A percentile compares a stretch with the other conserved stretches of the same genome.
Evolutionary conservation across 495 filamentous ascomycete genomes (phyloP).

Genomic region (Corynascus novoguineensis): DNA sequence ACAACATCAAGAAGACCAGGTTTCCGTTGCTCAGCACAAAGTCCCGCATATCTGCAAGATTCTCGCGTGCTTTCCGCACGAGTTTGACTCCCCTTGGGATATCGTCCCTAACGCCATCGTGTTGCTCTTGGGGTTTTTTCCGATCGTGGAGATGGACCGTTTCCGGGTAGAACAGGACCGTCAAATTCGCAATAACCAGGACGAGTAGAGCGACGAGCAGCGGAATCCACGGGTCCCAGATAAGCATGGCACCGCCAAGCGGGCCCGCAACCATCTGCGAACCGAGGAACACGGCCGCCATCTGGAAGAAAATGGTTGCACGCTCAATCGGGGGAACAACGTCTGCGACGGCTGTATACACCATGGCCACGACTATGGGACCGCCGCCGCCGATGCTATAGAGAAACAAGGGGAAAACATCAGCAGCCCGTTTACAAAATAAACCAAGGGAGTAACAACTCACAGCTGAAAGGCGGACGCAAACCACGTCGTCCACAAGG

Average conservation of each 20-base stretch:
- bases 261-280: constrained; percentile 26
- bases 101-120: constrained; percentile 1
- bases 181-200: constrained; percentile 10
- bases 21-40: constrained; percentile 24
- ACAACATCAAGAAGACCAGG: constrained; percentile 23
- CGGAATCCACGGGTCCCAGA: constrained; percentile 22
- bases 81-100: not conserved
- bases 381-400: constrained; percentile 31
- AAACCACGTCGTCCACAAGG: constrained; percentile 28
- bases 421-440: not conserved
- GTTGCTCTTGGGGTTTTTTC: not conserved
- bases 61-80: constrained; percentile 11
- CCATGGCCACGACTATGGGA: constrained; percentile 26
- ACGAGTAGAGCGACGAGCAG: constrained; percentile 18
- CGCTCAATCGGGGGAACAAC: constrained; percentile 23
- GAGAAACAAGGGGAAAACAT: too few relatives aligned
- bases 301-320: constrained; percentile 30
- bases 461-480: constrained; percentile 21
- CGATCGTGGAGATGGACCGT: constrained; percentile 25
- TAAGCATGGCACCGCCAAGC: constrained; percentile 23
- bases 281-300: constrained; percentile 22
- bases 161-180: constrained; percentile 23
- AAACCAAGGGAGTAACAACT: not conserved
- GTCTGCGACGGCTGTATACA: constrained; percentile 32
- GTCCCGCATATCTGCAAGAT: constrained; percentile 18